These are phyloP conservation scores for Cordyceps javanica DNA, from an alignment of 2,329 filamentous ascomycete genomes.

Conservation along the genomic window DNA sequence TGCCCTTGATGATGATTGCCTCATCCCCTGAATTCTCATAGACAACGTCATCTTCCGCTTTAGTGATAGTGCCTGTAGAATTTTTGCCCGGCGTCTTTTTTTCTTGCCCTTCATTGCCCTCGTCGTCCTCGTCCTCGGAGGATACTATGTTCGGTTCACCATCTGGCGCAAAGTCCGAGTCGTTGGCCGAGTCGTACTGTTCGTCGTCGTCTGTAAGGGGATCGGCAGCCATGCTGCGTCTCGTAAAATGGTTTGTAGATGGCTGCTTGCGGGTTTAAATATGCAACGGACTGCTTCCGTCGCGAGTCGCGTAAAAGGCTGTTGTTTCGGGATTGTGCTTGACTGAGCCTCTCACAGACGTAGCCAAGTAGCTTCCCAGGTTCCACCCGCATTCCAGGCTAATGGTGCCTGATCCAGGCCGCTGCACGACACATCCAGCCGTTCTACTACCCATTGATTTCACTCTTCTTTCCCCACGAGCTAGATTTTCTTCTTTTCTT, in stretches of 20 bases:
- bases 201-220: conserved; percentile 41
- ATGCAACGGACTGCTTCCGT: not conserved
- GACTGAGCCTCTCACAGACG: not conserved
- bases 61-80: conserved; percentile 19
- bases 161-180: conserved; percentile 67
- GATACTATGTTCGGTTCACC: conserved; percentile 40
- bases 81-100: conserved; percentile 3
- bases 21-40: conserved; percentile 70
- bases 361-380: not conserved
- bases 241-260: not conserved
- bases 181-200: conserved; percentile 63
- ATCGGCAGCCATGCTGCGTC: conserved; percentile 36
- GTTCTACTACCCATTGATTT: not conserved
- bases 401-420: not conserved
- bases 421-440: not conserved
- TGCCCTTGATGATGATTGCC: conserved; percentile 57
- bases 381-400: conserved; percentile 9
- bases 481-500: not conserved
- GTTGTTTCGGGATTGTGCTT: not conserved
- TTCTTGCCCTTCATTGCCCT: conserved; percentile 22
- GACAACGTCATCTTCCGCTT: conserved; percentile 36
- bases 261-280: not conserved
- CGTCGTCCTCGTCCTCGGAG: conserved; percentile 43
- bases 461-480: not conserved
- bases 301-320: not conserved